Evolutionary conservation across 805 yeast genomes (phyloP).

Genomic region (Cyberlindnera maritima): DNA sequence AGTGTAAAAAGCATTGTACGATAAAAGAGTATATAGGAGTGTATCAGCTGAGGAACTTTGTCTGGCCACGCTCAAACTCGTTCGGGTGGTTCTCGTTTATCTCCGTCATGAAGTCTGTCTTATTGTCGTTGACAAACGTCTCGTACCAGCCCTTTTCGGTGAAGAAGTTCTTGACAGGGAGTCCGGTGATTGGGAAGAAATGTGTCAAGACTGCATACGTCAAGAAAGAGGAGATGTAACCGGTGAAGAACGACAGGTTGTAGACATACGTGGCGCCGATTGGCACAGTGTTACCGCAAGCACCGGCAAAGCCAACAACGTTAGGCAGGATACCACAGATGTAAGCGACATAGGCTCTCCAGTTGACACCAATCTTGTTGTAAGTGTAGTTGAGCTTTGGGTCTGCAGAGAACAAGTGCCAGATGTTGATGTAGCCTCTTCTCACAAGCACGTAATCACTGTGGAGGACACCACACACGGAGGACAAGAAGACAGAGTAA

Average conservation of each 20-base stretch:
- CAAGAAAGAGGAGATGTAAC: slow-evolving; percentile 58
- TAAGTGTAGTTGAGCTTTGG: slow-evolving; percentile 52
- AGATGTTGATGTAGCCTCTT: slow-evolving; percentile 64
- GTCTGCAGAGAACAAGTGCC: slow-evolving; percentile 58
- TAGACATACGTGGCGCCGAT: slow-evolving; percentile 74
- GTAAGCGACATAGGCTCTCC: slow-evolving; percentile 84
- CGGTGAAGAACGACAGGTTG: slow-evolving; percentile 72
- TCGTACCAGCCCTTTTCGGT: slow-evolving; percentile 50
- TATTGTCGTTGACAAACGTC: slow-evolving; percentile 16
- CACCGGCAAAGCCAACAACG: slow-evolving; percentile 85
- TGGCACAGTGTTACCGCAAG: slow-evolving; percentile 73
- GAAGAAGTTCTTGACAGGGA: slow-evolving; percentile 39
- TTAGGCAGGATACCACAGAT: slow-evolving; percentile 79
- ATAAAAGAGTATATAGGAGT: neutral
- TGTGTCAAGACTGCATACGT: slow-evolving; percentile 53
- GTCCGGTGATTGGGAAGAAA: slow-evolving; percentile 51
- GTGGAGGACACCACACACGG: slow-evolving; percentile 75
- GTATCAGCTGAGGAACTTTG: slow-evolving; percentile 4
- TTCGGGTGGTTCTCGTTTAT: slow-evolving; percentile 23
- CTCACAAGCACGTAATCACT: slow-evolving; percentile 71
- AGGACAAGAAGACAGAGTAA: slow-evolving; percentile 76
- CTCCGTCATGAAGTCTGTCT: slow-evolving; percentile 18
- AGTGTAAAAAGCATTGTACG: neutral
- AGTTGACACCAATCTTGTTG: slow-evolving; percentile 63
- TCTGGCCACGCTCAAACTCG: slow-evolving; percentile 16